Evolutionary conservation across 2,329 filamentous ascomycete species (phyloP).

Genomic region (Fusarium nelsonii): DNA sequence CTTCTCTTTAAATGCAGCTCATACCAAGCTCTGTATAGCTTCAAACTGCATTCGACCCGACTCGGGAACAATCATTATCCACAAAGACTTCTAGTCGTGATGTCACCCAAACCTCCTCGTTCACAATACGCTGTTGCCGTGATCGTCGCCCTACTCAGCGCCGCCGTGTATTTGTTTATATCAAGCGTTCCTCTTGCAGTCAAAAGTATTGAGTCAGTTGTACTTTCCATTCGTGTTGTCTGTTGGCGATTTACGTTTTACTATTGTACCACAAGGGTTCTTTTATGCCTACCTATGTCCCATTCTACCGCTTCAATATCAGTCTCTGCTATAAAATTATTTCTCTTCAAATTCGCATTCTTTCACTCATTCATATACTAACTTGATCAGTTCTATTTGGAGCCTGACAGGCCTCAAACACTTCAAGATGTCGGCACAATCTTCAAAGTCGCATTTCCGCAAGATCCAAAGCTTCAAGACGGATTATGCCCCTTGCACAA

Average conservation of each 20-base stretch:
- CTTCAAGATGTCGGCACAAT: slow-evolving; percentile 65
- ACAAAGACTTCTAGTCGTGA: slow-evolving; percentile 22
- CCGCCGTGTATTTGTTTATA: slow-evolving; percentile 24
- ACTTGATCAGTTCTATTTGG: slow-evolving; percentile 41
- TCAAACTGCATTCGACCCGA: neutral
- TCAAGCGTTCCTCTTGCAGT: slow-evolving; percentile 1
- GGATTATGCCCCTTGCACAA: slow-evolving; percentile 87
- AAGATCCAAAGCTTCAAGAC: slow-evolving; percentile 87
- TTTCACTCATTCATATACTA: slow-evolving; percentile 10
- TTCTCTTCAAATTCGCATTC: neutral
- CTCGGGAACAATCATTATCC: slow-evolving; percentile 7
- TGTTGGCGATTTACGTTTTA: neutral
- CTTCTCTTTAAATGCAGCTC: neutral
- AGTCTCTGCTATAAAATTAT: neutral
- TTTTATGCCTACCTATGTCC: neutral
- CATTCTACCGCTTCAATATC: neutral
- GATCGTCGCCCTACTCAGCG: slow-evolving; percentile 44
- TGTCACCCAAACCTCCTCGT: slow-evolving; percentile 17
- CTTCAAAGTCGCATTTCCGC: slow-evolving; percentile 74
- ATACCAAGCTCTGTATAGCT: slow-evolving; percentile 8
- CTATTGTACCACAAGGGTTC: neutral
- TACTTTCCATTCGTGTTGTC: neutral
- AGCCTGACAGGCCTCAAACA: slow-evolving; percentile 33
- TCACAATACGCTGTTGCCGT: slow-evolving; percentile 34
- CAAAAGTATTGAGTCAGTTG: slow-evolving; percentile 31